Evolutionary conservation across 1,284 basidiomycete species (phyloP).

Genomic region (Malassezia nana): DNA sequence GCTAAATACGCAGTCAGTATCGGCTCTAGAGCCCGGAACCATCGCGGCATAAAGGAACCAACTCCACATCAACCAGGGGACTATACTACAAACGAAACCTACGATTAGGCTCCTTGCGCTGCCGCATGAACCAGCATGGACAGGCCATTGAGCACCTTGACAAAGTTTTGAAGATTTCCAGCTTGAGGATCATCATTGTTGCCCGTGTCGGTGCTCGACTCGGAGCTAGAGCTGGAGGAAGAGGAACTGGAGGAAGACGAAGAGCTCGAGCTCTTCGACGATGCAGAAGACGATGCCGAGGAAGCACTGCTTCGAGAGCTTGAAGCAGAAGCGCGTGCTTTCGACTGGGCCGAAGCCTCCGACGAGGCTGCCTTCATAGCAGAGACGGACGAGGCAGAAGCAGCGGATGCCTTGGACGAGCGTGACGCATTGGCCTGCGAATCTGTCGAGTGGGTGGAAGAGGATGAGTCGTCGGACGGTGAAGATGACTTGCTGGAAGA

Average conservation of each 20-base stretch:
- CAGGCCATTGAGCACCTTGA: conserved; percentile 35
- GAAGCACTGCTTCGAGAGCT: not conserved
- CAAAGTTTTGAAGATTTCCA: conserved; percentile 42
- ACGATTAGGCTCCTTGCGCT: not conserved
- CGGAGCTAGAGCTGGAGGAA: not conserved
- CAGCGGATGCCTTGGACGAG: conserved; percentile 23
- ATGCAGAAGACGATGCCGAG: not conserved
- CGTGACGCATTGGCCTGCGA: conserved; percentile 22
- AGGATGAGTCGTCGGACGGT: not conserved
- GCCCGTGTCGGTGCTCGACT: not conserved
- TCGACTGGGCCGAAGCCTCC: conserved; percentile 9
- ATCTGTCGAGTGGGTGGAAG: conserved; percentile 6
- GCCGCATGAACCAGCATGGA: conserved; percentile 34
- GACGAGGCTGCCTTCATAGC: conserved; percentile 24
- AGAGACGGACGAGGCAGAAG: conserved; percentile 18
- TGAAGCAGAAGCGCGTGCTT: conserved; percentile 1
- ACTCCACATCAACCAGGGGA: not conserved
- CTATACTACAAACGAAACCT: conserved; percentile 10
- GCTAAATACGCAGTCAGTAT: conserved; percentile 8
- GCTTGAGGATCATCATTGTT: not conserved
- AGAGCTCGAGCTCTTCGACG: not conserved
- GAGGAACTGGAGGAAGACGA: not conserved
- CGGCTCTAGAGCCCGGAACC: conserved; percentile 4
- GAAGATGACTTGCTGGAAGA: too few species aligned
- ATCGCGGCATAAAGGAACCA: not conserved